Evolutionary conservation across 2,329 filamentous ascomycete genomes (phyloP), one percentile per base, ranked within the genome.

Genomic region (Xylaria sp.): DNA sequence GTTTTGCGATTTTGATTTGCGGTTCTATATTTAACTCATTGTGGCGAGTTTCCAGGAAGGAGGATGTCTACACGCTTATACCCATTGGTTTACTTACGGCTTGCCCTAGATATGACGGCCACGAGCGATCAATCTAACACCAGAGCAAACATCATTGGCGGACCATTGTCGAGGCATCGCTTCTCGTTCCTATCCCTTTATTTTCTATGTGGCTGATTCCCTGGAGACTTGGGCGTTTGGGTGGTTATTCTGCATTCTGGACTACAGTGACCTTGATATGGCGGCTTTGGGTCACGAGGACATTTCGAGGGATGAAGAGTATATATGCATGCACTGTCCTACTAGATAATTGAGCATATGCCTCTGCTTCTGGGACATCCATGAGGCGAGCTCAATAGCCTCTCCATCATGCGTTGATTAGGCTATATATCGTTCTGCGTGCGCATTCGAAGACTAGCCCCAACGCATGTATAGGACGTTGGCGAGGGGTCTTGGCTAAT

Each of bases 301-400:
- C 36, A n/a, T 46, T 36, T 36, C 3, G 4, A 43, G n/a, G 66
- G 56, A 36, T 36, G 41, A 61, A 51, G 48, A 28, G 41, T 64
- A 69, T 59, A 66, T 67, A 64, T 46, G 51, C 55, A 69, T 51
- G 36, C 60, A 64, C 57, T 62, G 68, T 67, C 46, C 56, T 64
- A 64, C 64, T 62, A 59, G 52, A 64, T 52, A 64, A 67, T 64
- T 23, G 18, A 62, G 55, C 56, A 64, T 57, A 23, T n/a, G 25
- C 23, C 49, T 49, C 28, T 49, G 1, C n/a, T 23, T 33, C 15
- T 57, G 18, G n/a, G 43, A 46, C 13, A 28, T 25, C 49, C 7
- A 48, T 39, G n/a, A 39, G 13, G 36, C 13, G 28, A 66, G 60
- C 5, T 13, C 9, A 15, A 49, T 54, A 52, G n/a, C 20, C 13